Evolutionary conservation across 176 grass and related monocot genomes (phyloP).

Genomic region (Hyparrhenia diplandra): DNA sequence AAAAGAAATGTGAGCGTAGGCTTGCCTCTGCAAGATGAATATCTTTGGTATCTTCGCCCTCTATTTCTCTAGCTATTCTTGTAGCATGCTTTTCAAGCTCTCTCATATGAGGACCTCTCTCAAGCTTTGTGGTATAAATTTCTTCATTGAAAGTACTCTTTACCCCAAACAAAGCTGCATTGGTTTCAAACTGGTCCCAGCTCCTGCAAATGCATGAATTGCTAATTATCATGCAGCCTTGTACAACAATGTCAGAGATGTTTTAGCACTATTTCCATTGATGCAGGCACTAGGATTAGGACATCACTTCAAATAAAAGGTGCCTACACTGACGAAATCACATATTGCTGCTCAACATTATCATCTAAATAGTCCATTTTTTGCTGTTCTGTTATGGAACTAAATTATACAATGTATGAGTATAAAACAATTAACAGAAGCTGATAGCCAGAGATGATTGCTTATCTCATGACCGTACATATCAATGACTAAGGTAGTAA

Average conservation of each 20-base stretch:
- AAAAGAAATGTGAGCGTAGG: not conserved
- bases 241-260: not conserved
- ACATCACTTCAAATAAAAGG: not conserved
- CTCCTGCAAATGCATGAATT: conserved; percentile 50
- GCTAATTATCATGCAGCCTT: not conserved
- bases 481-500: not conserved
- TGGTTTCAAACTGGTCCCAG: conserved; percentile 98
- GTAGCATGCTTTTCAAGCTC: conserved; percentile 82
- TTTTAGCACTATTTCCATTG: not conserved
- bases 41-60: conserved; percentile 87
- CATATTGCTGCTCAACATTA: not conserved
- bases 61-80: conserved; percentile 92
- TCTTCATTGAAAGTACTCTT: conserved; percentile 99
- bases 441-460: not conserved
- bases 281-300: not conserved
- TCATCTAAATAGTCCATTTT: not conserved
- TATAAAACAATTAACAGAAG: conserved; percentile 6
- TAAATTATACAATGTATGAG: not conserved
- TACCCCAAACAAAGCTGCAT: conserved; percentile 85
- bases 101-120: conserved; percentile 90
- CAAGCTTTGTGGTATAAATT: conserved; percentile 96
- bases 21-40: conserved; percentile 94
- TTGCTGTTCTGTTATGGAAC: not conserved
- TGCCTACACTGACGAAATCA: not conserved
- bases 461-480: not conserved